phyloP scores from a whole-genome alignment of 1,139 yeast species.

The Pichia sp. region DNA sequence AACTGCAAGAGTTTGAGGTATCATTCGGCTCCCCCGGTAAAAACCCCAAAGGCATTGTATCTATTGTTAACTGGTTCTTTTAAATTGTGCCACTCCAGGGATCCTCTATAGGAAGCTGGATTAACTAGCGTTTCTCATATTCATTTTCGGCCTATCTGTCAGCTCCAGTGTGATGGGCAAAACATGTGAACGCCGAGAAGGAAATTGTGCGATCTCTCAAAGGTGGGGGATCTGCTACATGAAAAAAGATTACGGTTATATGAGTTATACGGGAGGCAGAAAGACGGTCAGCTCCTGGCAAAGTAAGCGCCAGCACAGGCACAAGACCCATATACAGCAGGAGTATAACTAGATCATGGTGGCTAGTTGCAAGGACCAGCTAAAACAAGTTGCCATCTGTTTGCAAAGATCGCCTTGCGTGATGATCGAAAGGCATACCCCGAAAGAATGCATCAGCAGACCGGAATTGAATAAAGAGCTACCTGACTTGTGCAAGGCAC shows the following conservation, averaged over 20 bases:
- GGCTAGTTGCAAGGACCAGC: conserved; percentile 75
- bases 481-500: conserved; percentile 86
- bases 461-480: conserved; percentile 71
- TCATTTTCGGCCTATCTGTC: not conserved
- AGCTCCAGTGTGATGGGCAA: not conserved
- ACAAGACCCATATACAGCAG: not conserved
- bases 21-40: conserved; percentile 83
- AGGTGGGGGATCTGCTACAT: not conserved
- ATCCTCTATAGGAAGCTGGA: too few species aligned
- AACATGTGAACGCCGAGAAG: not conserved
- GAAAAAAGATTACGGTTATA: not conserved
- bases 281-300: not conserved
- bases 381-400: conserved; percentile 90
- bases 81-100: too few species aligned
- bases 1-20: conserved; percentile 51
- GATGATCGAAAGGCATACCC: conserved; percentile 81
- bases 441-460: conserved; percentile 78
- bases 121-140: too few species aligned
- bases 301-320: not conserved
- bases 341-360: conserved; percentile 23
- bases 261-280: not conserved
- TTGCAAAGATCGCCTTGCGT: conserved; percentile 96
- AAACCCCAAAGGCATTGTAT: conserved; percentile 57
- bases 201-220: not conserved
- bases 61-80: not conserved